Evolutionary conservation across 2,329 filamentous ascomycete species (phyloP), one percentile per base, ranked within the genome.

Genomic region (Oidium heveae): DNA sequence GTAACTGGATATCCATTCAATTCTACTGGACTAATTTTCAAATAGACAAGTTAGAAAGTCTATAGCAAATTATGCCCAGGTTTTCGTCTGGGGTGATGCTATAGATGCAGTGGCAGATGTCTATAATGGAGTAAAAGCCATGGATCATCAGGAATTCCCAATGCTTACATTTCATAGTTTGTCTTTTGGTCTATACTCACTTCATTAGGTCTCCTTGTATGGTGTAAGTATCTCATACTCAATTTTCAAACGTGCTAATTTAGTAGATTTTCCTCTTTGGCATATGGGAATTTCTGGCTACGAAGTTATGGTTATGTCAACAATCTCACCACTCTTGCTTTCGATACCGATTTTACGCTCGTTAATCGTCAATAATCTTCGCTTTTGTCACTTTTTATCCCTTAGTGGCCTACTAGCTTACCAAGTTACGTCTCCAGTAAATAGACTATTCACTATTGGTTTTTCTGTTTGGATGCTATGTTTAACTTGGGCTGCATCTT

Each of bases 271-370:
- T 66, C 91, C 91, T 15, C 76, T 98, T 12, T 98, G 91, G 91
- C 80, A 95, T 66, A 98, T 98, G 91, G 91, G 91, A 32, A 93
- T 98, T 57, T 96, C 89, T 4, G 91, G 91, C 58, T 98, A 91
- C 65, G 91, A 98, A 69, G 82, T 80, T 46, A 74, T 94, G 60
- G 81, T 98, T 63, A 82, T 96, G 79, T 77, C 76, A 52, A 89
- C 86, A 3, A 68, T 89, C 53, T 84, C 88, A 4, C 91, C 91
- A 0, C 72, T 88, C 41, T 67, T 96, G 20, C 77, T 98, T 46
- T 79, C 74, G 22, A 81, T 87, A 58, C 74, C 74, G 50, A 71
- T 80, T 0, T 57, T 95, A 18, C 82, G 86, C 57, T 75, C 74
- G 41, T 66, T 85, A 16, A 74, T 85, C 12, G 69, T 82, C 54